A percentile compares a stretch with the other conserved stretches of the same genome.
Conservation (phyloP, 2,329 filamentous ascomycete species). For the Emergomyces pasteurianus region DNA sequence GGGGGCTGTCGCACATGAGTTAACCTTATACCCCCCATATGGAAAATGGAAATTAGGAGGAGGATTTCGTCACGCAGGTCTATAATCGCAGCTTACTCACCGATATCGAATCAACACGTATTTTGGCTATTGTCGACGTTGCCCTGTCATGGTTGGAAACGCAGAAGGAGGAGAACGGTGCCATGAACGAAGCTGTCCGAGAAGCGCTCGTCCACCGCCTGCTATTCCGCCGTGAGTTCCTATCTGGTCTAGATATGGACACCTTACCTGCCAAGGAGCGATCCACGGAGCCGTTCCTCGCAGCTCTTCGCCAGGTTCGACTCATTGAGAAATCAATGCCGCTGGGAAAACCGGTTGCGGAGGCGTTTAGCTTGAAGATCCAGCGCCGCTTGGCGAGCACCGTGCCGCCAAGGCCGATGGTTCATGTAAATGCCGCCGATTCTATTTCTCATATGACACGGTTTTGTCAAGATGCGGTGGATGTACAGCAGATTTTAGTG, state of each 20-base stretch:
- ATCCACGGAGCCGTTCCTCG: constrained; percentile 18
- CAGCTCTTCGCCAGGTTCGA: constrained; percentile 36
- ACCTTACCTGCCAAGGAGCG: constrained; percentile 20
- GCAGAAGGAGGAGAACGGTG: constrained; percentile 11
- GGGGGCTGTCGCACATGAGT: not conserved
- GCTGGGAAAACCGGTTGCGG: constrained; percentile 54
- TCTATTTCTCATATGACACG: constrained; percentile 58
- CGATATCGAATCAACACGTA: constrained; percentile 45
- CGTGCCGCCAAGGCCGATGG: constrained; percentile 82
- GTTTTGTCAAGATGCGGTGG: constrained; percentile 59
- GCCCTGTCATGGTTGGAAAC: constrained; percentile 42
- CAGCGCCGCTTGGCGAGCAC: constrained; percentile 88
- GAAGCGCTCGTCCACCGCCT: constrained; percentile 55
- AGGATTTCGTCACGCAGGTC: constrained; percentile 89
- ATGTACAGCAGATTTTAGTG: constrained; percentile 55
- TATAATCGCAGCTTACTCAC: constrained; percentile 70
- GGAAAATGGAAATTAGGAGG: constrained; percentile 49
- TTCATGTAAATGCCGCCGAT: constrained; percentile 60
- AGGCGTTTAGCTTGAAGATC: constrained; percentile 81
- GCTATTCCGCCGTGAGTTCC: constrained; percentile 46
- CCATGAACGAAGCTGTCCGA: constrained; percentile 26
- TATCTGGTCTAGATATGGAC: constrained; percentile 30
- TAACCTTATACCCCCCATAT: not conserved
- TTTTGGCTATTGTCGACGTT: constrained; percentile 43
- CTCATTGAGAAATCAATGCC: constrained; percentile 47